These are phyloP conservation scores for Pelagophyceae sp. DNA, from an alignment of 352 stramenopile genomes.

Conservation along the genomic window DNA sequence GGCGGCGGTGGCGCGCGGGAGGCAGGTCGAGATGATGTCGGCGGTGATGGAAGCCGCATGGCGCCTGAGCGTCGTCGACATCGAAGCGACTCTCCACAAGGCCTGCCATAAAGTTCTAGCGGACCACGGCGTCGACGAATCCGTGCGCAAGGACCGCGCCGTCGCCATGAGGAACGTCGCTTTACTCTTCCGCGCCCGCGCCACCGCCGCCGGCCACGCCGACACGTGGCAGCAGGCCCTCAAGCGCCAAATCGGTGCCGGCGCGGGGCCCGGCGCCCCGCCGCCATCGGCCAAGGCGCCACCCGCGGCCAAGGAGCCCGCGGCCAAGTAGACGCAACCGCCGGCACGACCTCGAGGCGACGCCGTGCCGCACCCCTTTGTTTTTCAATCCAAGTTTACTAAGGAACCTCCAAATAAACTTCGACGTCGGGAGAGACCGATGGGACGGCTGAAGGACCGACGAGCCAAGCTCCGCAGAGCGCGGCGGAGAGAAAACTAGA, in stretches of 20 bases:
- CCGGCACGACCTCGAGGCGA: neutral
- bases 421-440: too few relatives aligned
- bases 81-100: slow-evolving; percentile 32
- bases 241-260: neutral
- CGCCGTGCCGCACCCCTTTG: neutral
- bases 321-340: too few relatives aligned
- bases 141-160: slow-evolving; percentile 26
- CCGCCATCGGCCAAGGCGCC: too few relatives aligned
- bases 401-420: too few relatives aligned
- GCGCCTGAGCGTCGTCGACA: slow-evolving; percentile 36
- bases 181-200: slow-evolving; percentile 25
- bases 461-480: too few relatives aligned
- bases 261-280: neutral
- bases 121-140: slow-evolving; percentile 26
- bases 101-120: slow-evolving; percentile 35
- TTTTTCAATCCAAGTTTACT: too few relatives aligned
- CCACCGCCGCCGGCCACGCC: neutral
- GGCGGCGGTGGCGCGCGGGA: slow-evolving; percentile 19
- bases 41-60: slow-evolving; percentile 35
- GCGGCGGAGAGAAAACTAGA: too few relatives aligned
- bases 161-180: slow-evolving; percentile 28
- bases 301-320: too few relatives aligned
- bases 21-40: slow-evolving; percentile 28
- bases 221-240: slow-evolving; percentile 6
- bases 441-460: too few relatives aligned